Evolutionary conservation across 1,284 basidiomycete genomes (phyloP).

Genomic region (Sphaerobolus stellatus): DNA sequence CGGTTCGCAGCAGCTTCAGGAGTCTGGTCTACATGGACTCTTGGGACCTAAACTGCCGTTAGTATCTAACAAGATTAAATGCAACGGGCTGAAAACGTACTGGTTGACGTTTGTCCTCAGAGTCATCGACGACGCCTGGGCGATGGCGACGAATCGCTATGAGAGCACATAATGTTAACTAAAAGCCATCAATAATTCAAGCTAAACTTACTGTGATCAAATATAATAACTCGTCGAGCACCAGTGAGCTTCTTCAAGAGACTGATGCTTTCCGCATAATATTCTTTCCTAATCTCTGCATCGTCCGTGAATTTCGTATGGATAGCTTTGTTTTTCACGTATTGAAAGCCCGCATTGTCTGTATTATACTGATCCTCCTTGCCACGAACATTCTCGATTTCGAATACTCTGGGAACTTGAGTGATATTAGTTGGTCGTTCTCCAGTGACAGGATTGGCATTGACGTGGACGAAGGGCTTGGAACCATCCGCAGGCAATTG

Average conservation of each 20-base stretch:
- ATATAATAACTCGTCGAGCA: constrained; percentile 55
- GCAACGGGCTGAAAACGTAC: neutral
- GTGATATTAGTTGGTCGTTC: constrained; percentile 18
- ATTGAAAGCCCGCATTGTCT: constrained; percentile 59
- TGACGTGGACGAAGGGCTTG: constrained; percentile 29
- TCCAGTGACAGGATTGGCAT: constrained; percentile 23
- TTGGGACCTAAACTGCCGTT: constrained; percentile 14
- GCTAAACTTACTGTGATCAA: constrained; percentile 58
- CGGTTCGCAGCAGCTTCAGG: constrained; percentile 44
- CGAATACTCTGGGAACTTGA: constrained; percentile 27
- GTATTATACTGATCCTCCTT: constrained; percentile 47
- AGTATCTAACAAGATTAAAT: neutral
- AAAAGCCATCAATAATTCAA: neutral
- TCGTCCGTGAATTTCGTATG: constrained; percentile 48
- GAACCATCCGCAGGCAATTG: constrained; percentile 32
- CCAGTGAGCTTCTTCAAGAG: constrained; percentile 62
- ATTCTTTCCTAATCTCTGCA: constrained; percentile 48
- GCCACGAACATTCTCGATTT: constrained; percentile 58
- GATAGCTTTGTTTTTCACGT: constrained; percentile 39
- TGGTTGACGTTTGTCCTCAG: constrained; percentile 48
- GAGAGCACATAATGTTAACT: neutral
- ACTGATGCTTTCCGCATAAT: constrained; percentile 60
- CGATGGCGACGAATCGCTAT: constrained; percentile 48
- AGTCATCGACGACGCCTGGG: constrained; percentile 38
- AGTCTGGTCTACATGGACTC: constrained; percentile 58